Percentiles rank a stretch among this genome's conserved stretches.
phyloP scores from a whole-genome alignment of 352 stramenopile genomes.

The Pythium sukuiense region DNA sequence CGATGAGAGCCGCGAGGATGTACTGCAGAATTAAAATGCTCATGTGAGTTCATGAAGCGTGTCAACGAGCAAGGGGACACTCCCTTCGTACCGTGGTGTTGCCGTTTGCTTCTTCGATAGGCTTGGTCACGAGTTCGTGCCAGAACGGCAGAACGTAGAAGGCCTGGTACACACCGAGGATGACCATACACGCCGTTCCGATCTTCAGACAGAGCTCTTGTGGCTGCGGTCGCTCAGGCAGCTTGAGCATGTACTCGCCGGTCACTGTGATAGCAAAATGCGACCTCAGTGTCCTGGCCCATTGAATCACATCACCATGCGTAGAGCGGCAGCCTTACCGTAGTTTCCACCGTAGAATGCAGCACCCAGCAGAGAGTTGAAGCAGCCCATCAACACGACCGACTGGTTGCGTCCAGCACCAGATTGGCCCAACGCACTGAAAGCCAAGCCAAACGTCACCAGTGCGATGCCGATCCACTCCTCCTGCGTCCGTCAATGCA shows the following conservation, averaged over 20 bases:
- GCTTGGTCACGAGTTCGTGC: slow-evolving; percentile 73
- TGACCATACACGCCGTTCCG: slow-evolving; percentile 60
- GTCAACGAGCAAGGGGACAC: too few relatives aligned
- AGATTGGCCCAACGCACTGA: slow-evolving; percentile 76
- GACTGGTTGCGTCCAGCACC: slow-evolving; percentile 57
- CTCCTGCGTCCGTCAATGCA: slow-evolving; percentile 29
- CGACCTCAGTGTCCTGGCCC: neutral
- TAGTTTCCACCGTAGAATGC: slow-evolving; percentile 88
- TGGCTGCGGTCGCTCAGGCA: slow-evolving; percentile 68
- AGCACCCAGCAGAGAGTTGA: slow-evolving; percentile 79
- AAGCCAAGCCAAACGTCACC: slow-evolving; percentile 81
- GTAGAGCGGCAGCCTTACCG: slow-evolving; percentile 22
- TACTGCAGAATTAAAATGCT: slow-evolving; percentile 20
- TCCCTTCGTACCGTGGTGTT: slow-evolving; percentile 36
- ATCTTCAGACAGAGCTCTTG: slow-evolving; percentile 84
- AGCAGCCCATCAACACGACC: slow-evolving; percentile 81
- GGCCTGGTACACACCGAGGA: slow-evolving; percentile 80
- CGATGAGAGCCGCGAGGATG: slow-evolving; percentile 63
- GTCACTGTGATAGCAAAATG: slow-evolving; percentile 38
- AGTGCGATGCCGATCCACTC: slow-evolving; percentile 83
- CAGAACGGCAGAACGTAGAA: slow-evolving; percentile 79
- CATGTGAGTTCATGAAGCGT: neutral
- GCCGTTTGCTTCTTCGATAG: slow-evolving; percentile 74
- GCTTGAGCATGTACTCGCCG: slow-evolving; percentile 80
- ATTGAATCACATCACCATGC: neutral